A percentile compares a stretch with the other conserved stretches of the same genome.
Evolutionary conservation across 2,329 filamentous ascomycete genomes (phyloP).

Genomic region (Claviceps africana): DNA sequence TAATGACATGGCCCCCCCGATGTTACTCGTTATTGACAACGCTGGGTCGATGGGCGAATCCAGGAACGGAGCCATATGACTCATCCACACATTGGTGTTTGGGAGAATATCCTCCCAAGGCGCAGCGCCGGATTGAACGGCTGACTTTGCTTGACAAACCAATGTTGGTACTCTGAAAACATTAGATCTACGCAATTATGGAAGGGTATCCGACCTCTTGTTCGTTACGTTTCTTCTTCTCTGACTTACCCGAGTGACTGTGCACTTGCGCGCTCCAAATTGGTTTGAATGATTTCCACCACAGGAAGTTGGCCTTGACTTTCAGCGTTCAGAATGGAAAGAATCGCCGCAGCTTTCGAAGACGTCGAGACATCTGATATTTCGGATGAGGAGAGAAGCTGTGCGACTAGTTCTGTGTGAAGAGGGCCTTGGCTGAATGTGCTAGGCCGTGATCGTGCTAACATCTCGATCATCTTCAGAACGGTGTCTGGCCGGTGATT

Average conservation of each 20-base stretch:
- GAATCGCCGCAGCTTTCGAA: constrained; percentile 28
- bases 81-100: constrained; percentile 47
- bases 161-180: constrained; percentile 35
- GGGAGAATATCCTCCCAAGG: constrained; percentile 44
- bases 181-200: neutral
- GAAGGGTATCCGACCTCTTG: neutral
- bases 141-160: constrained; percentile 29
- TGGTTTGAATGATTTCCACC: constrained; percentile 38
- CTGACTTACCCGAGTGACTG: constrained; percentile 39
- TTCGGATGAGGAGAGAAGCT: constrained; percentile 40
- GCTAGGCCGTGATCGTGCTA: constrained; percentile 30
- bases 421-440: constrained; percentile 29
- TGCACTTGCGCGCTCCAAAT: constrained; percentile 34
- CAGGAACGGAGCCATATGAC: constrained; percentile 43
- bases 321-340: constrained; percentile 30
- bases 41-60: constrained; percentile 41
- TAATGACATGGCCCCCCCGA: constrained; percentile 58
- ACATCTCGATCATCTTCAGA: constrained; percentile 33
- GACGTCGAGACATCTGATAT: constrained; percentile 25
- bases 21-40: constrained; percentile 57
- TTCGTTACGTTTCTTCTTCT: neutral
- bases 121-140: constrained; percentile 14
- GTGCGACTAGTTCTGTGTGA: constrained; percentile 36
- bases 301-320: constrained; percentile 29
- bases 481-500: constrained; percentile 15